Conservation (phyloP, 2,329 filamentous ascomycete genomes). For the Daldinia sp. region DNA sequence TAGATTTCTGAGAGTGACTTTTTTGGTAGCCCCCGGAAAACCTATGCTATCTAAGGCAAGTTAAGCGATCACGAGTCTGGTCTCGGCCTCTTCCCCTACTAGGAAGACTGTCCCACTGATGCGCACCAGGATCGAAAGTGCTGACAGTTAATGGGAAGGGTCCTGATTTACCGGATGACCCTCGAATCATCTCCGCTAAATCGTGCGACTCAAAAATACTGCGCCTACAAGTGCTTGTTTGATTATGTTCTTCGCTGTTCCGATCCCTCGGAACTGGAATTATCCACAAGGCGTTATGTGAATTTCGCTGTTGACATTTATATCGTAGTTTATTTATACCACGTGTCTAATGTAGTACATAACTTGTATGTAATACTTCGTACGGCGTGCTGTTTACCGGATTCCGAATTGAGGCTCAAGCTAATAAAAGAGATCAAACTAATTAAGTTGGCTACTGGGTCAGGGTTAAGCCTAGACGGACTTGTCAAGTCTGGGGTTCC, state of each 20-base stretch:
- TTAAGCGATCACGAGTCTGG: slow-evolving; percentile 23
- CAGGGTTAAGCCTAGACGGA: slow-evolving; percentile 25
- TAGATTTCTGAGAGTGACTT: not conserved
- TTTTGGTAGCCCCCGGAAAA: not conserved
- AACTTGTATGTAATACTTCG: not conserved
- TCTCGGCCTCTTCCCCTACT: slow-evolving; percentile 22
- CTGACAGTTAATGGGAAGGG: slow-evolving; percentile 29
- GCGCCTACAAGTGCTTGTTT: not conserved
- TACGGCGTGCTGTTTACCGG: slow-evolving; percentile 12
- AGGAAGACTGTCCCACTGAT: slow-evolving; percentile 33
- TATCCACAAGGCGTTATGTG: not conserved
- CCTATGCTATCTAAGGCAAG: not conserved
- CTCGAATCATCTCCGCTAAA: not conserved
- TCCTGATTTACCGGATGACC: slow-evolving; percentile 28
- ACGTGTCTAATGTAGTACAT: slow-evolving; percentile 3
- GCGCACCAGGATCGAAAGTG: slow-evolving; percentile 30
- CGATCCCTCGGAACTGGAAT: not conserved
- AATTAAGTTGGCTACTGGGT: not conserved
- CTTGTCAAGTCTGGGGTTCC: slow-evolving; percentile 9
- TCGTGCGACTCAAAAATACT: not conserved
- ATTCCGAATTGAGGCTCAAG: slow-evolving; percentile 29
- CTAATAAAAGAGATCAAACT: slow-evolving; percentile 28
- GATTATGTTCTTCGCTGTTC: not conserved
- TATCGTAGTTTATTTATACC: not conserved
- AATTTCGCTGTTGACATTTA: not conserved